A percentile compares a stretch with the other conserved stretches of the same genome.
Evolutionary conservation across 164 flowering plant genomes (phyloP).

Genomic region (Protea cynaroides): DNA sequence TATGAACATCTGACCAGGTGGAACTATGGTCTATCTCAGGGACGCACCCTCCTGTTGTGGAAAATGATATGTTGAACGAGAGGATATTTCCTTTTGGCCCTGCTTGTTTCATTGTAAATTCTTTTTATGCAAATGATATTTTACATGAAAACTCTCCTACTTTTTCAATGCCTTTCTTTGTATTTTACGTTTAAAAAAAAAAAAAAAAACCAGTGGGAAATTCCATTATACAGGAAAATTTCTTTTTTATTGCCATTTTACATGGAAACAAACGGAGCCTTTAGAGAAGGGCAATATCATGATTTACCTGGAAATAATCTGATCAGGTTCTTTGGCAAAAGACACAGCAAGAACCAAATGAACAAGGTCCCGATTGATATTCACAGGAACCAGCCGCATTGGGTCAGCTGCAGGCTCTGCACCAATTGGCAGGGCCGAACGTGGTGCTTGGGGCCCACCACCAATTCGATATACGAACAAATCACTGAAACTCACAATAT

Average conservation of each 20-base stretch:
- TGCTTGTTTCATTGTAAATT: too few species aligned
- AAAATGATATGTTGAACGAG: too few species aligned
- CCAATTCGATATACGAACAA: constrained; percentile 67
- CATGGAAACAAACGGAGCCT: too few species aligned
- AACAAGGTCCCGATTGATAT: constrained; percentile 63
- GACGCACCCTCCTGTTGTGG: too few species aligned
- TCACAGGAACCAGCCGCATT: constrained; percentile 61
- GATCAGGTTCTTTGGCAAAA: constrained; percentile 83
- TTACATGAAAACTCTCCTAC: too few species aligned
- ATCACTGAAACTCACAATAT: constrained; percentile 72
- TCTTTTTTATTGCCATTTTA: too few species aligned
- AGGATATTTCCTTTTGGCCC: too few species aligned
- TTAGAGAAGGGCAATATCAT: neutral
- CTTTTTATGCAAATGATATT: too few species aligned
- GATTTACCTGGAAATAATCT: constrained; percentile 76
- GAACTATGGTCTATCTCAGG: neutral
- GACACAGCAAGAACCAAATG: constrained; percentile 88
- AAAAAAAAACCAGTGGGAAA: too few species aligned
- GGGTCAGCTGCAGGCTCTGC: constrained; percentile 95
- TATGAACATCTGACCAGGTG: neutral
- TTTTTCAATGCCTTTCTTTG: too few species aligned
- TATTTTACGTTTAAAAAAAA: too few species aligned
- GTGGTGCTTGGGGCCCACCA: constrained; percentile 98
- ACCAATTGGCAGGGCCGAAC: constrained; percentile 94
- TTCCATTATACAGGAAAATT: too few species aligned